Conservation (phyloP, 2,329 filamentous ascomycete species). For the Alternaria tenuissima region DNA sequence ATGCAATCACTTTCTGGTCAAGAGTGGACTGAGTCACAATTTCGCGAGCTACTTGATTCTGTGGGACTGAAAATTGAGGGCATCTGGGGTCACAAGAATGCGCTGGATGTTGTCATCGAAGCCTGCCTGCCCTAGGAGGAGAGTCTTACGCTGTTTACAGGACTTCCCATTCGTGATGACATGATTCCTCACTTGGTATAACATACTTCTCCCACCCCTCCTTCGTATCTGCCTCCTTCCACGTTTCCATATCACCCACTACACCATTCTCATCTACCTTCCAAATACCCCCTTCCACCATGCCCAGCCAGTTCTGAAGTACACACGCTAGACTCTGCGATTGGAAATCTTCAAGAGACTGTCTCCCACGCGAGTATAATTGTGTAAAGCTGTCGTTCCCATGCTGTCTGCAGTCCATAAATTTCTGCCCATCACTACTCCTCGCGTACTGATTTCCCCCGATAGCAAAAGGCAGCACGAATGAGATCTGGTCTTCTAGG, state of each 20-base stretch:
- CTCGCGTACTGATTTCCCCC: not conserved
- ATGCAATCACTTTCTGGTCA: not conserved
- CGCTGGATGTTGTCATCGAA: not conserved
- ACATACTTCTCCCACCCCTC: slow-evolving; percentile 18
- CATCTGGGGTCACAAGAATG: not conserved
- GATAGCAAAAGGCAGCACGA: not conserved
- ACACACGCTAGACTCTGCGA: not conserved
- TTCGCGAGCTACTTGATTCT: not conserved
- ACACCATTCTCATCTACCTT: slow-evolving; percentile 20
- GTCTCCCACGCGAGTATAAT: not conserved
- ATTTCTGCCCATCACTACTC: not conserved
- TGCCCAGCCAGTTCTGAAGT: not conserved
- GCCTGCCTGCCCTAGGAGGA: not conserved
- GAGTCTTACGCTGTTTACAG: not conserved
- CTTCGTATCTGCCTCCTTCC: slow-evolving; percentile 14
- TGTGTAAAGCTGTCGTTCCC: not conserved
- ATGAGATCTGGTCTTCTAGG: not conserved
- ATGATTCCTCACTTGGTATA: not conserved
- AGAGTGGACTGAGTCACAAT: not conserved
- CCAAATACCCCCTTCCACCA: slow-evolving; percentile 28
- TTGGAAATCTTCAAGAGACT: not conserved
- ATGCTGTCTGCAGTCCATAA: not conserved
- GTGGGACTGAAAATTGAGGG: not conserved
- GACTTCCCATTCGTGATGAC: not conserved
- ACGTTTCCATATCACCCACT: slow-evolving; percentile 15